Evolutionary conservation across 139 green algal genomes (phyloP), one percentile per base, ranked within the genome.

Genomic region (Chlorella sp.): DNA sequence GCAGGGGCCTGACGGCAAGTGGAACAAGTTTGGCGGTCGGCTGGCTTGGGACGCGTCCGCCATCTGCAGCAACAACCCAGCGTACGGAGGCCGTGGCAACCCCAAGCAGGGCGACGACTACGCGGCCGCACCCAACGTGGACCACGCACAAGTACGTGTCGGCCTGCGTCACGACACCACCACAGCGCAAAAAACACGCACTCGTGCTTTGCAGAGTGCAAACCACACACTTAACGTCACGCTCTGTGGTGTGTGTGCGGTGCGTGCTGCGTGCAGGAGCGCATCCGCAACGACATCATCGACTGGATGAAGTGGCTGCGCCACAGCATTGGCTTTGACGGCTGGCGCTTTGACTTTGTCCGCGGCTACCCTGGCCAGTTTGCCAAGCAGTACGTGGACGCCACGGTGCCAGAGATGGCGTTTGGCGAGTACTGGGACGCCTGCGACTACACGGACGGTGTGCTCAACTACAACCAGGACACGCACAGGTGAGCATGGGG

Each of bases 391-490:
- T 97, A 95, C 74, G 78, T 95, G 14, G 87, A 96, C 74, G 82
- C 75, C 69, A 96, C 90, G 1, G 88, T 95, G 34, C 93, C 94
- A 24, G 77, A 90, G 62, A 85, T 98, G 80, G 83, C 92, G 0
- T 91, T 98, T 82, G 93, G 93, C 14, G 94, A 98, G 83, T 97
- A 90, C 82, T 98, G 94, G 94, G 93, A 97, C 85, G 90, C 90
- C 32, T 96, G 91, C 73, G 90, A 92, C 35, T 97, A 97, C 88
- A 94, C 86, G 1, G 91, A 97, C 68, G 89, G 92, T 22, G 93
- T 97, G 79, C 89, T 97, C n/a, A 94, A 96, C 80, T 97, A 97
- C 82, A 97, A 97, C 86, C 94, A 98, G 86, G 88, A 94, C 31
- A 31, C 23, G 1, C 76, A 82, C 76, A 73, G 72, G 76, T 81